Conservation (phyloP, 192 early-diverging fungal species). For the Phycomyces nitens region DNA sequence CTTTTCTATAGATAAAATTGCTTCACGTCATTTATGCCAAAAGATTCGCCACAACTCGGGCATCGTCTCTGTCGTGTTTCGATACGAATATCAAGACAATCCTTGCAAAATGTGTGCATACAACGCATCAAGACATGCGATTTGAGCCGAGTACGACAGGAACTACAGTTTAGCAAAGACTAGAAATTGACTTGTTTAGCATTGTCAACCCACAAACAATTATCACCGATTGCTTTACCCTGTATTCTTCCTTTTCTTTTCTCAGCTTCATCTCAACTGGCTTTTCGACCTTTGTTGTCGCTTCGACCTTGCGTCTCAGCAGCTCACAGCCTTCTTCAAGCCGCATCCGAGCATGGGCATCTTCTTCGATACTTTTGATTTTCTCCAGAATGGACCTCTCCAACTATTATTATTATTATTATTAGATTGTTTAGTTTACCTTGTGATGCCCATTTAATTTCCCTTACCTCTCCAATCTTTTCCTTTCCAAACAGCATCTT, state of each 20-base stretch:
- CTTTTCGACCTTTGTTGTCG: constrained; percentile 57
- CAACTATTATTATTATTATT: too few species aligned
- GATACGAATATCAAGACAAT: constrained; percentile 81
- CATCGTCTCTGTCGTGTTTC: constrained; percentile 88
- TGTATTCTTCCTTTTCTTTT: constrained; percentile 50
- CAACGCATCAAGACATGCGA: constrained; percentile 79
- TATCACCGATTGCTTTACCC: constrained; percentile 16
- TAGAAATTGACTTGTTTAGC: constrained; percentile 37
- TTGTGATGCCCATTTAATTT: too few species aligned
- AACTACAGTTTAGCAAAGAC: constrained; percentile 86
- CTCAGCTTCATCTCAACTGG: constrained; percentile 56
- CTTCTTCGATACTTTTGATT: constrained; percentile 33
- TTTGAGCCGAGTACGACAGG: constrained; percentile 85
- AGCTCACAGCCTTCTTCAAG: constrained; percentile 65
- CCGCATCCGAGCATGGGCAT: constrained; percentile 43
- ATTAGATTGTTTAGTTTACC: too few species aligned
- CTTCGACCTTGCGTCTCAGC: constrained; percentile 57
- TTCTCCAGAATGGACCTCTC: constrained; percentile 14
- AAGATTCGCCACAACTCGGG: constrained; percentile 81
- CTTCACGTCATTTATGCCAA: constrained; percentile 77
- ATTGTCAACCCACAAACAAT: constrained; percentile 18
- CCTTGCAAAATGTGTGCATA: constrained; percentile 96
- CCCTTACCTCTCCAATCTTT: constrained; percentile 53
- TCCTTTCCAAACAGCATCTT: constrained; percentile 41
- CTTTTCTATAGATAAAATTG: constrained; percentile 71